phyloP scores from a whole-genome alignment of 2,329 filamentous ascomycete genomes.

The Xylariaceae sp. region DNA sequence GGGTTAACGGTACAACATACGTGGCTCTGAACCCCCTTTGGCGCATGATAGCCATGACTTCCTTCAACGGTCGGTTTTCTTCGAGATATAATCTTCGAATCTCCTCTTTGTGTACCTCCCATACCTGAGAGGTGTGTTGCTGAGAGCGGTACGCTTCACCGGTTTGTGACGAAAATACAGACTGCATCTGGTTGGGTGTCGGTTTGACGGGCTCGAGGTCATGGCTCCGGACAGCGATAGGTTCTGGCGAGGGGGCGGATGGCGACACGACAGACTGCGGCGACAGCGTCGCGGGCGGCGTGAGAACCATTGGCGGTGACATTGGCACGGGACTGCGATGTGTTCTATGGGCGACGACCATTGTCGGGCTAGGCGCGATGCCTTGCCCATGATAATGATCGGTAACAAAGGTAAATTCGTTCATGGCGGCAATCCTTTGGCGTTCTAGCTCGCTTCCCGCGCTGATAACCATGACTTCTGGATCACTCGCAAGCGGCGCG shows the following conservation, averaged over 20 bases:
- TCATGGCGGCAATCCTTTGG: constrained; percentile 14
- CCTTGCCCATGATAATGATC: constrained; percentile 15
- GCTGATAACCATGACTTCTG: background rate
- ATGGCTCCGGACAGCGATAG: constrained; percentile 13
- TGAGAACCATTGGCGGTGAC: constrained; percentile 15
- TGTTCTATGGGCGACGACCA: constrained; percentile 22
- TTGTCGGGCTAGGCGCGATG: constrained; percentile 15
- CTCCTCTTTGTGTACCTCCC: constrained; percentile 45
- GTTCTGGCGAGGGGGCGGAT: constrained; percentile 16
- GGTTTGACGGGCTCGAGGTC: constrained; percentile 20
- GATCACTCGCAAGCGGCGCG: background rate
- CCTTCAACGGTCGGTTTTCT: constrained; percentile 47
- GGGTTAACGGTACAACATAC: constrained; percentile 27
- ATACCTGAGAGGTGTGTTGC: constrained; percentile 30
- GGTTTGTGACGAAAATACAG: constrained; percentile 29
- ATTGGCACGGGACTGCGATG: constrained; percentile 16
- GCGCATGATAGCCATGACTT: constrained; percentile 50
- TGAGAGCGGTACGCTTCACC: constrained; percentile 29
- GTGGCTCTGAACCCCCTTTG: constrained; percentile 47
- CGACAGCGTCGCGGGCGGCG: constrained; percentile 15
- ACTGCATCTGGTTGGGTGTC: constrained; percentile 24
- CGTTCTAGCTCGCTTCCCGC: no score
- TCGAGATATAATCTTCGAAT: constrained; percentile 46
- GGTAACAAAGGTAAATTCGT: constrained; percentile 24
- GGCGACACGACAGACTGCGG: constrained; percentile 21